Evolutionary conservation across 441 rosid species (phyloP), one percentile per base, ranked within the genome.

Genomic region (Arabidopsis hybrid): DNA sequence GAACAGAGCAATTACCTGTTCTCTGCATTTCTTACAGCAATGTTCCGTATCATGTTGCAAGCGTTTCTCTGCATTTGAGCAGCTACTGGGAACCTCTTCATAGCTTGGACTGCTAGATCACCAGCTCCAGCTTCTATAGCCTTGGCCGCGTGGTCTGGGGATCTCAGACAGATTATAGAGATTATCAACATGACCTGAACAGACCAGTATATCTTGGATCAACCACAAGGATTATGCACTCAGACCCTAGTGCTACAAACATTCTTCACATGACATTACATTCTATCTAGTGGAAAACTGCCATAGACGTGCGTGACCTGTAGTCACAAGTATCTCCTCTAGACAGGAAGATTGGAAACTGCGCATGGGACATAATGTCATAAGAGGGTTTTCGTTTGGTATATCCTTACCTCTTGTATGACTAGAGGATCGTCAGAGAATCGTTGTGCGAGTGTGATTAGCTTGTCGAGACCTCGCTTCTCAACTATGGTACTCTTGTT

Each of bases 91-190:
- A 92, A 91, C 69, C 79, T 86, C 81, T 85, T 83, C 99, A 95
- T 95, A 79, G 93, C 91, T 80, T 92, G 95, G 38, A 89, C 72
- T 7, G 96, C 95, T 60, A 89, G 81, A 65, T 95, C 98, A 66
- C 98, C 99, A 13, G 97, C 97, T 76, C 99, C 99, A 3, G 97
- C 94, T 84, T 91, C 98, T 64, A 91, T 80, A 34, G 99, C 98
- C 52, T 85, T 76, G 61, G 91, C 83, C 69, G 97, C 97, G 67
- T 88, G 92, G 18, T 89, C 93, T 4, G 98, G 93, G 63, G 93
- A 88, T 83, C 99, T 89, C 83, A 95, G 79, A 80, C 88, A 95
- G 75, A 95, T 87, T 47, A 89, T 85, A 40, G 92, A 82, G 35
- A 95, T 83, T 71, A 89, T 65, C 16, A 86, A 66, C 97, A 95